phyloP scores from a whole-genome alignment of 2,329 filamentous ascomycete genomes.

The Fusarium hainanense region DNA sequence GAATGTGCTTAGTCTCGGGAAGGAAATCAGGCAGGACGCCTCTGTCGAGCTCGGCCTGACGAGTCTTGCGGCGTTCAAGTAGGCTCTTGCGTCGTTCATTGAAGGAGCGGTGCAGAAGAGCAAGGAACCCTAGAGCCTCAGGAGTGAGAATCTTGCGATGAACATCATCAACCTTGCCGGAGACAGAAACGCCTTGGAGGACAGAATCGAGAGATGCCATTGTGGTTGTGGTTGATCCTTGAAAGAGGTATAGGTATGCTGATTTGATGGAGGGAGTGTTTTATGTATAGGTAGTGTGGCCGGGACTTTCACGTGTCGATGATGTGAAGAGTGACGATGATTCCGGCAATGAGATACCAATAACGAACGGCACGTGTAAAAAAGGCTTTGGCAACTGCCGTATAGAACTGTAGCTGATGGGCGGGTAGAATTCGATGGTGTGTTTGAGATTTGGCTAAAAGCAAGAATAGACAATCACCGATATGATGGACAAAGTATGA shows the following conservation, averaged over 20 bases:
- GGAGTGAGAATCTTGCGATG: slow-evolving; percentile 93
- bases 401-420: not conserved
- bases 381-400: slow-evolving; percentile 13
- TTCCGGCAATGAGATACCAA: slow-evolving; percentile 25
- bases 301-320: slow-evolving; percentile 51
- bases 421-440: not conserved
- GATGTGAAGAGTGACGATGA: slow-evolving; percentile 28
- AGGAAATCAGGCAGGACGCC: slow-evolving; percentile 92
- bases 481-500: slow-evolving; percentile 1
- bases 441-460: not conserved
- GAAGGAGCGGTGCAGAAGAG: slow-evolving; percentile 94
- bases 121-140: slow-evolving; percentile 89
- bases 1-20: slow-evolving; percentile 93
- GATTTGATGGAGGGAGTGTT: slow-evolving; percentile 7
- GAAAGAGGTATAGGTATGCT: slow-evolving; percentile 4
- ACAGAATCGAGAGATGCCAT: slow-evolving; percentile 81
- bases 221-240: slow-evolving; percentile 22
- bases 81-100: slow-evolving; percentile 88
- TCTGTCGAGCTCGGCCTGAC: slow-evolving; percentile 93
- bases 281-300: slow-evolving; percentile 20
- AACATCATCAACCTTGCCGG: slow-evolving; percentile 79
- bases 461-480: not conserved
- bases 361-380: slow-evolving; percentile 16
- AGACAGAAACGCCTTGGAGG: slow-evolving; percentile 88
- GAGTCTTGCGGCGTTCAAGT: slow-evolving; percentile 84